Base-by-base conservation (phyloP, 352 stramenopile species). In the Globisporangium megalacanthum region DNA sequence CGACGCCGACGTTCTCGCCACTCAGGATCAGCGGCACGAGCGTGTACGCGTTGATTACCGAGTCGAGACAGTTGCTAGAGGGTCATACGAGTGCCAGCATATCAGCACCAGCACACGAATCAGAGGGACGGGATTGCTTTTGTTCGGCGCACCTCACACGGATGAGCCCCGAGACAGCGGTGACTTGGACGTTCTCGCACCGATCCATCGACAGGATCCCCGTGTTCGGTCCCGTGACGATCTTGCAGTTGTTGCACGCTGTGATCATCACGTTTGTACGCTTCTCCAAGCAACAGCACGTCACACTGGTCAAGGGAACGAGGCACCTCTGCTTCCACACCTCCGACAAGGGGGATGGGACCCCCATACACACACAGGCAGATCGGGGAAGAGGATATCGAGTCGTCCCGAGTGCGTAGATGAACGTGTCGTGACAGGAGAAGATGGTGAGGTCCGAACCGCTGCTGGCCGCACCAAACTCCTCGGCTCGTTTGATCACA, bases 391-490 rank as follows among this genome's bases (percentile, higher is more conserved):
- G 54, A 88, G 74, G 79, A 89, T 89, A 89, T 88, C 95, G 89
- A 76, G 97, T 90, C 41, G 90, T 86, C 56, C 94, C 89, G 35
- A 98, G 77, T 15, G 98, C 76, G 76, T 98, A 98, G 67, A 98
- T 92, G 68, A 94, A 95, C 45, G 89, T 81, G 69, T 98, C 92
- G 48, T 94, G 88, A 68, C 95, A 98, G 54, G 92, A 92, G 46
- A 96, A 91, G 20, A 98, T 89, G 65, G 85, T 67, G 48, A 92
- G 50, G 58, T 94, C 83, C 19, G 75, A 80, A 45, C 68, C 64
- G 49, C 80, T 69, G 19, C 56, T 61, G 20, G 65, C 63, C 54
- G 69, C 65, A 5, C 65, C 60, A 29, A 92, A 77, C 52, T 92
- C 77, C 47, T 90, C 77, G 0, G 76, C 64, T 8, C 73, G 81